phyloP scores from a whole-genome alignment of 176 grass and related monocot species.

The Musa acuminata region DNA sequence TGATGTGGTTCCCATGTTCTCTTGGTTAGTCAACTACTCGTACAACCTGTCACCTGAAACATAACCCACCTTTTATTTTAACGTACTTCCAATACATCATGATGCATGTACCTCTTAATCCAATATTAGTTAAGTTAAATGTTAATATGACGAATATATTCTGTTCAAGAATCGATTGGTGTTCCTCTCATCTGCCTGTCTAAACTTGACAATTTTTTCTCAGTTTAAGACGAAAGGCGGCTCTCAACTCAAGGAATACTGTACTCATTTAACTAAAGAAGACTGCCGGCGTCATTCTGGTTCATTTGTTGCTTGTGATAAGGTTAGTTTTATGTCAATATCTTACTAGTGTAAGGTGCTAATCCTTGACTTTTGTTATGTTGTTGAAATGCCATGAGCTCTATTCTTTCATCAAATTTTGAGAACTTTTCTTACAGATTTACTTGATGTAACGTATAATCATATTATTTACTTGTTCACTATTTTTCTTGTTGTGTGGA shows the following conservation, averaged over 20 bases:
- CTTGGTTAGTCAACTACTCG: too few species aligned
- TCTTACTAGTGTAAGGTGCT: constrained; percentile 9
- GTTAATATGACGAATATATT: not conserved
- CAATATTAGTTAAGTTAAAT: too few species aligned
- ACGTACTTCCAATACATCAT: too few species aligned
- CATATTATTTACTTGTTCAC: too few species aligned
- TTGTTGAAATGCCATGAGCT: not conserved
- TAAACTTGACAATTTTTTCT: constrained; percentile 12
- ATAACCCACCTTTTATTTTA: too few species aligned
- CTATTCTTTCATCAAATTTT: not conserved
- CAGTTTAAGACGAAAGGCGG: constrained; percentile 98
- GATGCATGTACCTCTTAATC: too few species aligned
- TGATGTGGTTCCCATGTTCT: too few species aligned
- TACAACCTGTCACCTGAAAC: too few species aligned
- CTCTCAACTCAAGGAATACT: constrained; percentile 95
- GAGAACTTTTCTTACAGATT: too few species aligned
- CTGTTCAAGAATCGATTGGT: not conserved
- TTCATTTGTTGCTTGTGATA: constrained; percentile 83
- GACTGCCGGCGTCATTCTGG: constrained; percentile 77
- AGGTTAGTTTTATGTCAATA: constrained; percentile 39
- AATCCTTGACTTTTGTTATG: not conserved
- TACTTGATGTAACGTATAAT: too few species aligned
- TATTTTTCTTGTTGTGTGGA: too few species aligned
- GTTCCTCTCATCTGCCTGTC: constrained; percentile 4
- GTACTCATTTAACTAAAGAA: constrained; percentile 92